Conservation (phyloP, 129 eudicot genomes). For the Chrysanthemum seticuspe region DNA sequence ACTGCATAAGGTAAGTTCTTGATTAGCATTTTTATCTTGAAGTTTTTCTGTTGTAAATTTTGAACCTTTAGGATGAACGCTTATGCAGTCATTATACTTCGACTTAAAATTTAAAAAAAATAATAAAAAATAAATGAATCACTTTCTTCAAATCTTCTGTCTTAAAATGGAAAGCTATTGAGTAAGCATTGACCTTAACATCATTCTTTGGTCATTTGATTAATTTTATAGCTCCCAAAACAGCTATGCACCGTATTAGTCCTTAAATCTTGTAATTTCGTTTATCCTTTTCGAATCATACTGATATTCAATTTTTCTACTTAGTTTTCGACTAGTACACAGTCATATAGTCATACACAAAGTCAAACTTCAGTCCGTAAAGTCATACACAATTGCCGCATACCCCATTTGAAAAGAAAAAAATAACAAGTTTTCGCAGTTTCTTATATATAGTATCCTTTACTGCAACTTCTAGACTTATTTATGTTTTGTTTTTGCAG, state of each 20-base stretch:
- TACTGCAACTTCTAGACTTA: no score
- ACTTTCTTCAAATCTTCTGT: background rate
- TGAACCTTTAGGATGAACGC: background rate
- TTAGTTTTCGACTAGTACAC: no score
- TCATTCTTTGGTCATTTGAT: background rate
- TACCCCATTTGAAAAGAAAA: background rate
- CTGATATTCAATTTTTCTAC: background rate
- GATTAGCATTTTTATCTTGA: background rate
- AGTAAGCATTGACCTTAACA: background rate
- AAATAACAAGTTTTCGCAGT: slow-evolving; percentile 2
- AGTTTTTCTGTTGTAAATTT: background rate
- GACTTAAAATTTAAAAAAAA: background rate
- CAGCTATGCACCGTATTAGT: no score
- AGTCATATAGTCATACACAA: no score
- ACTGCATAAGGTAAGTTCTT: slow-evolving; percentile 67
- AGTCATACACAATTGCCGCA: background rate
- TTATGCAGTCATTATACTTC: background rate
- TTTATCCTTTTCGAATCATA: background rate
- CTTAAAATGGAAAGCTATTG: background rate
- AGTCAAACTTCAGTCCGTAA: background rate
- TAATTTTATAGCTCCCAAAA: background rate
- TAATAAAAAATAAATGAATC: no score
- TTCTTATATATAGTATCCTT: background rate
- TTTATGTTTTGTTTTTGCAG: slow-evolving; percentile 34
- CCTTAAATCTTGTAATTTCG: background rate